Conservation (phyloP, 495 filamentous ascomycete species). For the Oidiodendron maius region DNA sequence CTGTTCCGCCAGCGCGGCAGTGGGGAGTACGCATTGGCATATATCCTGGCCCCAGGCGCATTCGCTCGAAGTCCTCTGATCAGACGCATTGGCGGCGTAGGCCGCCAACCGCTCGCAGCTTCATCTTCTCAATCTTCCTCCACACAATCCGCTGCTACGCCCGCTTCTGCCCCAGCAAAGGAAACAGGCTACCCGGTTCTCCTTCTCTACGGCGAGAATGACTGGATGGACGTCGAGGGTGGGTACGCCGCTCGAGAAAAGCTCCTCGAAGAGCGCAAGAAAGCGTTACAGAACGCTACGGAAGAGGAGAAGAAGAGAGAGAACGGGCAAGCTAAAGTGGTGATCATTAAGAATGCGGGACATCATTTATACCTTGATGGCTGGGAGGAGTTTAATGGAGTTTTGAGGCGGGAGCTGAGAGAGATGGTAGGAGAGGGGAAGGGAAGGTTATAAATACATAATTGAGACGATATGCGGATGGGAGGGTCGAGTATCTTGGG, state of each 20-base stretch:
- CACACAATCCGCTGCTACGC: constrained; percentile 3
- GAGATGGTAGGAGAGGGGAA: constrained; percentile 50
- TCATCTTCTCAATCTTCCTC: constrained; percentile 6
- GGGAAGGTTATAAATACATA: neutral
- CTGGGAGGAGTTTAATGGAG: constrained; percentile 79
- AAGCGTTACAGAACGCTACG: constrained; percentile 50
- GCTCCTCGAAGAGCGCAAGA: constrained; percentile 60
- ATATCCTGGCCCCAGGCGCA: constrained; percentile 88
- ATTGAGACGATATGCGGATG: neutral
- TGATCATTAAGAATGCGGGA: constrained; percentile 74
- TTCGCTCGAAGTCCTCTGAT: constrained; percentile 87
- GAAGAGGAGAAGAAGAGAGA: constrained; percentile 65
- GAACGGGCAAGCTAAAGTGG: constrained; percentile 77
- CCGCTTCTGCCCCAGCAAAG: constrained; percentile 25
- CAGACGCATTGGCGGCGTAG: constrained; percentile 78
- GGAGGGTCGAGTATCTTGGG: neutral
- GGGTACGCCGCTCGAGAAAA: constrained; percentile 78
- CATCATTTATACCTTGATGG: constrained; percentile 95
- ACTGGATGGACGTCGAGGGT: constrained; percentile 96
- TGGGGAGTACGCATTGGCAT: constrained; percentile 90
- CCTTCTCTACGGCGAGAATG: constrained; percentile 92
- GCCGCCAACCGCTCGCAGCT: constrained; percentile 47
- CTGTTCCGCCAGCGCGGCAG: constrained; percentile 92
- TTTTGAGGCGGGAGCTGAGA: constrained; percentile 71
- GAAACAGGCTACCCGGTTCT: constrained; percentile 81